phyloP scores from a whole-genome alignment of 2,329 filamentous ascomycete genomes.

The Ophiocordyceps unilateralis region DNA sequence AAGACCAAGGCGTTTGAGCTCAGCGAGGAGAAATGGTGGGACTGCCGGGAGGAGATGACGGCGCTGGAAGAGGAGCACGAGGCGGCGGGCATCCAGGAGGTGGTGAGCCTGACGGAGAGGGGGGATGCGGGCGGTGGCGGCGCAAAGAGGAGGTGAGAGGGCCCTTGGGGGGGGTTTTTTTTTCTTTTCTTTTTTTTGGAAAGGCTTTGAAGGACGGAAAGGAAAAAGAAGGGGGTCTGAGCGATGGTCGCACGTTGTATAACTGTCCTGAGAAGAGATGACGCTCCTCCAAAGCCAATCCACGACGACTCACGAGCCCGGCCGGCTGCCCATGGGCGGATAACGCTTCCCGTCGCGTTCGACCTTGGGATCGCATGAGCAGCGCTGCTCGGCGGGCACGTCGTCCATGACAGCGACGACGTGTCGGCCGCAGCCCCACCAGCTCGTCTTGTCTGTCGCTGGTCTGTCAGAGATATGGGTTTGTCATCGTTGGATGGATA shows the following conservation, averaged over 20 bases:
- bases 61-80: conserved; percentile 91
- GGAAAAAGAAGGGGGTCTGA: neutral
- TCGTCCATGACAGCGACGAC: conserved; percentile 43
- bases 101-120: conserved; percentile 70
- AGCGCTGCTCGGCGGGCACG: conserved; percentile 41
- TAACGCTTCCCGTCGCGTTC: conserved; percentile 43
- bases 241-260: no score
- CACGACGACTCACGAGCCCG: no score
- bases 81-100: conserved; percentile 84
- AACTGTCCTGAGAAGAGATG: no score
- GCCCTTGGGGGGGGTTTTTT: no score
- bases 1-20: conserved; percentile 79
- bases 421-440: conserved; percentile 50
- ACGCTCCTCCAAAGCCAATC: no score
- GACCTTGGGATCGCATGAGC: conserved; percentile 46
- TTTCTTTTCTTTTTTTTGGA: no score
- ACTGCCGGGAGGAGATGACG: conserved; percentile 83
- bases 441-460: conserved; percentile 43
- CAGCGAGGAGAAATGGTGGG: conserved; percentile 98
- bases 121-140: conserved; percentile 28
- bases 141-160: conserved; percentile 14
- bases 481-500: neutral
- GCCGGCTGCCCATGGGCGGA: conserved; percentile 40
- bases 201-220: no score
- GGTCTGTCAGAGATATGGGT: no score